Evolutionary conservation across 805 yeast species (phyloP).

Genomic region (Teunomyces atbi): DNA sequence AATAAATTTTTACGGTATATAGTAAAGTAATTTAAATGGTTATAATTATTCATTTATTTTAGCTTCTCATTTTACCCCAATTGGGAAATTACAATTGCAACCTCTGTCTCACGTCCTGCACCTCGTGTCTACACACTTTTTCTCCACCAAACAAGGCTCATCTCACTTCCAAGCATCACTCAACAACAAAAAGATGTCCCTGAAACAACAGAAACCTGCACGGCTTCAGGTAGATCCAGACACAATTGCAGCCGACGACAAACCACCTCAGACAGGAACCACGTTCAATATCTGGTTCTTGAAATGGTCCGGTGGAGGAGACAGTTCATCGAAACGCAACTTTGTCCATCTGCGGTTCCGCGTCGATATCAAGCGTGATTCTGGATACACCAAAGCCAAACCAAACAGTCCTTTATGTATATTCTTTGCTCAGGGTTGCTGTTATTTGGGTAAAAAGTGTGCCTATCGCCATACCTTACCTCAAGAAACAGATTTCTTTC

Average conservation of each 20-base stretch:
- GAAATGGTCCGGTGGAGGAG: slow-evolving; percentile 81
- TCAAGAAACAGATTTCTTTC: slow-evolving; percentile 49
- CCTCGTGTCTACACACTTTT: neutral
- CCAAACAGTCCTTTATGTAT: slow-evolving; percentile 61
- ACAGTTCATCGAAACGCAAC: slow-evolving; percentile 42
- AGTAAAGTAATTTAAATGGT: neutral
- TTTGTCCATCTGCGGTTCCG: slow-evolving; percentile 54
- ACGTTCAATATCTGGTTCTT: slow-evolving; percentile 85
- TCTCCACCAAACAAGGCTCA: neutral
- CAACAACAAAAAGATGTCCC: neutral
- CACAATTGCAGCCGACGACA: slow-evolving; percentile 50
- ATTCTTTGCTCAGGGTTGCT: slow-evolving; percentile 86
- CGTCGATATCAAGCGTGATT: slow-evolving; percentile 59
- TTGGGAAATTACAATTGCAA: neutral
- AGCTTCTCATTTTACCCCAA: neutral
- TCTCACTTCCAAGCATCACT: neutral
- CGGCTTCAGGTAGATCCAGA: slow-evolving; percentile 70
- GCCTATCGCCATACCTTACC: slow-evolving; percentile 80
- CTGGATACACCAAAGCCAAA: slow-evolving; percentile 76
- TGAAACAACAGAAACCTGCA: slow-evolving; percentile 45
- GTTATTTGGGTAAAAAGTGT: slow-evolving; percentile 76
- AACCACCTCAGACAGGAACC: slow-evolving; percentile 78
- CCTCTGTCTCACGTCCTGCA: neutral
- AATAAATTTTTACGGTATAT: neutral
- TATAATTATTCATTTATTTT: neutral